A percentile compares a stretch with the other conserved stretches of the same genome.
phyloP scores from a whole-genome alignment of 2,329 filamentous ascomycete species.

The Aspergillus tubingensis region DNA sequence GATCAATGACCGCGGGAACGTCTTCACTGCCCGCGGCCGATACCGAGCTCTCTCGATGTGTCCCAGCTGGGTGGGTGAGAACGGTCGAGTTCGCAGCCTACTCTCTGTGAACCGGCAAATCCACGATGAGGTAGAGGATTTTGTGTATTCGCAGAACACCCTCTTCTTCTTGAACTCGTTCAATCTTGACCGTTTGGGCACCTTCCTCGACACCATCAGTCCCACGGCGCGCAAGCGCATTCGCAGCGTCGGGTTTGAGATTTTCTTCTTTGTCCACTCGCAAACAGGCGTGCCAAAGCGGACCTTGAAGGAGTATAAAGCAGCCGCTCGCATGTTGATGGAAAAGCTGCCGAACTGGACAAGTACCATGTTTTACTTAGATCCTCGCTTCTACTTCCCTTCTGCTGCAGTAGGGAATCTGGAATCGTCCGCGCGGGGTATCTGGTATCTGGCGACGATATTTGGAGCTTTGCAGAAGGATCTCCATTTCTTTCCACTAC shows the following conservation, averaged over 20 bases:
- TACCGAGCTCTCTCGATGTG: conserved; percentile 37
- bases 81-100: conserved; percentile 34
- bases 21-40: conserved; percentile 33
- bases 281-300: conserved; percentile 38
- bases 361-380: conserved; percentile 35
- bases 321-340: conserved; percentile 26
- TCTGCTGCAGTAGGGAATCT: conserved; percentile 28
- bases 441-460: conserved; percentile 32
- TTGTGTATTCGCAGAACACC: conserved; percentile 37
- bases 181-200: conserved; percentile 31
- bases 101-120: conserved; percentile 37
- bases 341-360: conserved; percentile 31
- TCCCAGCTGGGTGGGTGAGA: conserved; percentile 36
- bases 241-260: conserved; percentile 39
- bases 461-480: conserved; percentile 32
- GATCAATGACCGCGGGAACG: conserved; percentile 34
- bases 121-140: conserved; percentile 38
- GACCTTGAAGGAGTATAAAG: conserved; percentile 33
- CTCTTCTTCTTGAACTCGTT: conserved; percentile 41
- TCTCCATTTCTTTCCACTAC: conserved; percentile 35
- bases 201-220: conserved; percentile 38
- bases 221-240: conserved; percentile 32
- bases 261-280: conserved; percentile 41
- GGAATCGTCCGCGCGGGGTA: conserved; percentile 32
- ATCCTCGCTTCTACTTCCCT: conserved; percentile 38